A percentile compares a stretch with the other conserved stretches of the same genome.
Conservation (phyloP, 148 eudicot species). For the Pouteria glomerata region DNA sequence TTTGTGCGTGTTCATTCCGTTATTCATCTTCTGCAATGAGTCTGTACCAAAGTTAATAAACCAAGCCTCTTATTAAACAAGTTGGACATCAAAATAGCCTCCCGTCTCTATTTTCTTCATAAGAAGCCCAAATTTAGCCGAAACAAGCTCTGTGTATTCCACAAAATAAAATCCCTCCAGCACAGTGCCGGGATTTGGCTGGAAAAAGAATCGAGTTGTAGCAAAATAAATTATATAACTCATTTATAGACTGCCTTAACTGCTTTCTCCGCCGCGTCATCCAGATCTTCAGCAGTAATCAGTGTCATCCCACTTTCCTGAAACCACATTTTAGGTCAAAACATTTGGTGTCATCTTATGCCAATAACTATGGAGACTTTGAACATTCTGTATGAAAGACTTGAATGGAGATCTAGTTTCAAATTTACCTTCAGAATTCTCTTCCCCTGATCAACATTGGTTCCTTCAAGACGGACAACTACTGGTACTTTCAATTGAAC, state of each 20-base stretch:
- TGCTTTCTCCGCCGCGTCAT: slow-evolving; percentile 95
- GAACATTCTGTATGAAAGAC: not conserved
- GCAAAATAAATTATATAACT: not conserved
- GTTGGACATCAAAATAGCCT: no score
- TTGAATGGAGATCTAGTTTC: not conserved
- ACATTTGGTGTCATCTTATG: not conserved
- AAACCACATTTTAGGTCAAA: not conserved
- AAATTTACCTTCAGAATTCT: slow-evolving; percentile 73
- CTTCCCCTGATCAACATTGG: slow-evolving; percentile 96
- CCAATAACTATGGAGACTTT: not conserved
- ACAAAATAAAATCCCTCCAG: no score
- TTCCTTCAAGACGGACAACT: slow-evolving; percentile 91
- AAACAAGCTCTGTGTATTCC: no score
- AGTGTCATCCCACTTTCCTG: slow-evolving; percentile 96
- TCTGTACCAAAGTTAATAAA: no score
- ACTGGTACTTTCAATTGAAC: slow-evolving; percentile 89
- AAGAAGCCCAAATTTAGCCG: no score
- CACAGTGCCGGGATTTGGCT: no score
- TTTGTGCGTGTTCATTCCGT: no score
- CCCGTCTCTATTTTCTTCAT: no score
- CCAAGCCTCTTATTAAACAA: no score
- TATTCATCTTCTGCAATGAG: no score
- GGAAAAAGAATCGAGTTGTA: no score
- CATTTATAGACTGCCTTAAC: slow-evolving; percentile 51
- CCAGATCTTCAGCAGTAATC: slow-evolving; percentile 95